Evolutionary conservation across 2,329 filamentous ascomycete genomes (phyloP), one percentile per base, ranked within the genome.

Genomic region (Colletotrichum sp.): DNA sequence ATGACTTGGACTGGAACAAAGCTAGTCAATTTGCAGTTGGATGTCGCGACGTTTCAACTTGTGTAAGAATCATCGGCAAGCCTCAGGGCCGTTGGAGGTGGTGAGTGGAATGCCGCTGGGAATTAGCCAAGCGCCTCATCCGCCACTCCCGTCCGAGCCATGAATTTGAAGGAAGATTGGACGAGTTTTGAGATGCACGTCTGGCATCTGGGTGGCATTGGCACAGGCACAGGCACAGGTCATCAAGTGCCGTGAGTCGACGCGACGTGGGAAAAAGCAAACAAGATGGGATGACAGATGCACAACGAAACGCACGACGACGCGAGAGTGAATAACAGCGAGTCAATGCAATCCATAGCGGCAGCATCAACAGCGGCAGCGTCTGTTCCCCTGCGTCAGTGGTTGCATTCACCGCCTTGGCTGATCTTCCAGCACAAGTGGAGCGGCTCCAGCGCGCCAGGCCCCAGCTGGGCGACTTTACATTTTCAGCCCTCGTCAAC

Each of bases 351-450:
- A n/a, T 44, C 39, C 39, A 10, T n/a, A 13, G 28, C 30, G 21
- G 55, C 55, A 57, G 52, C 52, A 57, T 49, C 44, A 26, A 10
- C 55, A 26, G n/a, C 26, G 18, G 16, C 57, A 64, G 62, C 64
- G 67, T 69, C 67, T 34, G 67, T 60, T 60, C 52, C 67, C 67
- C 67, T 69, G 67, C 52, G 67, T 69, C 67, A 62, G 30, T 8
- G 39, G 65, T 52, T 24, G 39, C 15, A 30, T 68, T 68, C 28
- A 55, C 70, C 26, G 49, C 55, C 63, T 59, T 39, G n/a, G 68
- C 67, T 59, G 59, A 34, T n/a, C 52, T 62, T 67, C 62, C 72
- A 75, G 72, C 69, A 55, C 24, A 75, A 63, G 72, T 67, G 72
- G 72, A 72, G 69, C 24, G 57, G 34, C 68, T 32, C 68, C 68